Evolutionary conservation across 2,329 filamentous ascomycete genomes (phyloP).

Genomic region (Ceratocystis lukuohia): DNA sequence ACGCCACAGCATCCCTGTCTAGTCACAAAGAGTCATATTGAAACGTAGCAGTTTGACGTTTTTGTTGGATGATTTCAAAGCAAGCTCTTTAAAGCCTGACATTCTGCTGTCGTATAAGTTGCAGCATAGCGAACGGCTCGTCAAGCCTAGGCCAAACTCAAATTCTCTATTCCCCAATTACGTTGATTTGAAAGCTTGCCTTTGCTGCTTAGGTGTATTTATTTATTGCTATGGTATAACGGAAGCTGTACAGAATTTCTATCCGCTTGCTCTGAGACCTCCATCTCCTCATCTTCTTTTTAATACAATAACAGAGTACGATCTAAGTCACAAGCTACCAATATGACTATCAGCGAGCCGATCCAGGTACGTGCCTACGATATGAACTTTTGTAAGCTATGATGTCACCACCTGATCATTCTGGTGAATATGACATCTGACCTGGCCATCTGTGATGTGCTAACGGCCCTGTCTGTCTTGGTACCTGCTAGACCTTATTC

Average conservation of each 20-base stretch:
- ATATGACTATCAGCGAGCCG: constrained; percentile 23
- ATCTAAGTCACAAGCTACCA: constrained; percentile 10
- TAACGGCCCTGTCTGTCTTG: background rate
- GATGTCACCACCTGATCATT: constrained; percentile 1
- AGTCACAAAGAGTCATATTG: background rate
- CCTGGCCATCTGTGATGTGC: background rate
- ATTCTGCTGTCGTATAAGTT: constrained; percentile 6
- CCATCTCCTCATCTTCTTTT: constrained; percentile 1
- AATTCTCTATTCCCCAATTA: background rate
- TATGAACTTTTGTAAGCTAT: constrained; percentile 15
- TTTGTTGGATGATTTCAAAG: constrained; percentile 28
- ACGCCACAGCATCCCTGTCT: background rate
- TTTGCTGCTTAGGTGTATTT: background rate
- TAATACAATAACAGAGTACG: background rate
- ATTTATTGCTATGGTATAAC: background rate
- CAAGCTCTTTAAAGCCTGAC: constrained; percentile 21
- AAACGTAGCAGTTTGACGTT: constrained; percentile 5
- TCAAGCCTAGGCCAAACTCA: background rate
- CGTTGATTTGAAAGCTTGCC: background rate
- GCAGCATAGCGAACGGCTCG: background rate
- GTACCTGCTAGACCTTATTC: constrained; percentile 62
- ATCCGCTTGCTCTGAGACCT: background rate
- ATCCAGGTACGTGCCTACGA: constrained; percentile 21
- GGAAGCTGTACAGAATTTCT: background rate
- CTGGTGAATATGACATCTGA: background rate